Percentiles rank a stretch among this genome's conserved stretches.
Conservation (phyloP, 2,329 filamentous ascomycete species). For the Penicillium sp. region DNA sequence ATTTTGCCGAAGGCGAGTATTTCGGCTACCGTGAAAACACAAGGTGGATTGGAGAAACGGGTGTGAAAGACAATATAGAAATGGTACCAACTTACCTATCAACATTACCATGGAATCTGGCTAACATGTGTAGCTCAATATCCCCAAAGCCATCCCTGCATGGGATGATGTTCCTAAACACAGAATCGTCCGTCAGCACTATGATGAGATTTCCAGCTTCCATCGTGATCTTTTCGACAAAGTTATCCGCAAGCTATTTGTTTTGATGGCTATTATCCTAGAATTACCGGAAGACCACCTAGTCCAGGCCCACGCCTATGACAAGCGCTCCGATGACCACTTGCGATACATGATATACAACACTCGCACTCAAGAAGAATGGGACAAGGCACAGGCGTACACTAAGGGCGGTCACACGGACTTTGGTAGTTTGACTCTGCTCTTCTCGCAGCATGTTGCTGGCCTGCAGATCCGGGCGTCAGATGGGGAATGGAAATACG, state of each 20-base stretch:
- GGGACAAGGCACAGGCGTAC: slow-evolving; percentile 44
- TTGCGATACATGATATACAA: slow-evolving; percentile 61
- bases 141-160: slow-evolving; percentile 30
- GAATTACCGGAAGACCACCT: slow-evolving; percentile 59
- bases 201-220: slow-evolving; percentile 58
- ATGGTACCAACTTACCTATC: slow-evolving; percentile 20
- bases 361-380: slow-evolving; percentile 49
- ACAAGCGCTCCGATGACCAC: slow-evolving; percentile 57
- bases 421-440: slow-evolving; percentile 55
- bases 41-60: slow-evolving; percentile 38
- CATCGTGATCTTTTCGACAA: slow-evolving; percentile 52
- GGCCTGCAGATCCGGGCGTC: slow-evolving; percentile 54
- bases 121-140: slow-evolving; percentile 26
- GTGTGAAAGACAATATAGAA: slow-evolving; percentile 40
- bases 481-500: slow-evolving; percentile 51
- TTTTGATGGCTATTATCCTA: slow-evolving; percentile 59
- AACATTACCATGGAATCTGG: background rate
- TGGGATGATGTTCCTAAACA: slow-evolving; percentile 30
- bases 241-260: slow-evolving; percentile 55
- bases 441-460: slow-evolving; percentile 59
- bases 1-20: slow-evolving; percentile 33
- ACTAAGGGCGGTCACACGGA: slow-evolving; percentile 56
- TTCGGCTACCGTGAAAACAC: slow-evolving; percentile 35
- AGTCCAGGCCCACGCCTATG: slow-evolving; percentile 55
- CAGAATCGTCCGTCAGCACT: slow-evolving; percentile 48